Percentiles rank a stretch among this genome's conserved stretches.
Evolutionary conservation across 1,139 yeast species (phyloP).

Genomic region (Saccharomycopsis crataegensis): DNA sequence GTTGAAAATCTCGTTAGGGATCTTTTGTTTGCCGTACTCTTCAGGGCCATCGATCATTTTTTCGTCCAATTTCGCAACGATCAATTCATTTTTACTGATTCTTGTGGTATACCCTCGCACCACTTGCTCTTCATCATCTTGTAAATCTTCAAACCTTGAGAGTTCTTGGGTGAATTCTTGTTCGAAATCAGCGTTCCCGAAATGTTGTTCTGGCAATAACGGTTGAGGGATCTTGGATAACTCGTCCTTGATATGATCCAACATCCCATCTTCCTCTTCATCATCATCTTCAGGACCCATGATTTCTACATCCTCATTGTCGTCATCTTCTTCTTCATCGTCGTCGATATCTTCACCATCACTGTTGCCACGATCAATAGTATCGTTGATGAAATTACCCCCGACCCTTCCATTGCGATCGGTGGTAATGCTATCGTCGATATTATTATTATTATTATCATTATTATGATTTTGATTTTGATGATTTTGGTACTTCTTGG

Average conservation of each 20-base stretch:
- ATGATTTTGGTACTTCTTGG: background rate
- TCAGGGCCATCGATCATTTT: background rate
- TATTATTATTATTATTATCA: background rate
- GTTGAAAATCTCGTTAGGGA: constrained; percentile 10
- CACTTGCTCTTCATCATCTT: background rate
- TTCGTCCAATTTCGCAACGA: constrained; percentile 16
- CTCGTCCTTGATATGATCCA: constrained; percentile 16
- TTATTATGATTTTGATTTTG: background rate
- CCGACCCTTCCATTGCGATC: background rate
- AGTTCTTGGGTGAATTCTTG: constrained; percentile 17
- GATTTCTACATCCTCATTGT: background rate
- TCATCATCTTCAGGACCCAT: background rate
- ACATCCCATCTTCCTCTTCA: background rate
- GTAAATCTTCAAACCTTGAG: background rate
- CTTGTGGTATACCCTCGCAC: constrained; percentile 6
- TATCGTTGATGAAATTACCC: constrained; percentile 15
- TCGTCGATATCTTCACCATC: constrained; percentile 5
- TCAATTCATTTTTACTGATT: constrained; percentile 11
- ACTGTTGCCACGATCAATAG: constrained; percentile 11
- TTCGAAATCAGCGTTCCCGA: constrained; percentile 16
- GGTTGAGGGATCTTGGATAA: constrained; percentile 18
- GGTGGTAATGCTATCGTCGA: constrained; percentile 4
- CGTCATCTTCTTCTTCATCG: constrained; percentile 4
- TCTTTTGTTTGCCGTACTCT: background rate
- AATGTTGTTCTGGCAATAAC: constrained; percentile 20